Evolutionary conservation across 2,329 filamentous ascomycete species (phyloP).

Genomic region (Phoma herbarum): DNA sequence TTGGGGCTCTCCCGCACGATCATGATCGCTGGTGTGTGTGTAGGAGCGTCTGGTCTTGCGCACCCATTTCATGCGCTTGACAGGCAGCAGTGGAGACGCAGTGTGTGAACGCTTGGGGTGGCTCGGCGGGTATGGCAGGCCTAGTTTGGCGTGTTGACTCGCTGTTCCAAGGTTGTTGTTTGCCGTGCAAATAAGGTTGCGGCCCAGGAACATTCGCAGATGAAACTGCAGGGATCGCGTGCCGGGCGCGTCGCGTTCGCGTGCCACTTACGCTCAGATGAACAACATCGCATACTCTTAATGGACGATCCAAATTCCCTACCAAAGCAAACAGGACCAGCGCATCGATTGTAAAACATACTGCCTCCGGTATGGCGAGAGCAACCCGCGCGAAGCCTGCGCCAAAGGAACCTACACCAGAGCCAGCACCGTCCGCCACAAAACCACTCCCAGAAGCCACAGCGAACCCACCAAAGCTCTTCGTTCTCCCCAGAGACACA

Average conservation of each 20-base stretch:
- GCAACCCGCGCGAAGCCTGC: slow-evolving; percentile 48
- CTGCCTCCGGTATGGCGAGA: slow-evolving; percentile 37
- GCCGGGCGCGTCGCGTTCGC: slow-evolving; percentile 25
- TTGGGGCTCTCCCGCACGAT: slow-evolving; percentile 60
- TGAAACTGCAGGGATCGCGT: slow-evolving; percentile 46
- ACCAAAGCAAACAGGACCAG: background rate
- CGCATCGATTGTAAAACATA: background rate
- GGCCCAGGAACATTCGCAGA: slow-evolving; percentile 30
- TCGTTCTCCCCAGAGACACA: slow-evolving; percentile 64
- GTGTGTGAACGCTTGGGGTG: slow-evolving; percentile 18
- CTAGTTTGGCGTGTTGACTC: slow-evolving; percentile 21
- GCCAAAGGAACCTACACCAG: slow-evolving; percentile 31
- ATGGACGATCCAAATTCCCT: background rate
- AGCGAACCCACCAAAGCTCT: slow-evolving; percentile 60
- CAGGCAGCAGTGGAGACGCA: slow-evolving; percentile 7
- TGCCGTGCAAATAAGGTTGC: slow-evolving; percentile 38
- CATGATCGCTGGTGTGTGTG: slow-evolving; percentile 47
- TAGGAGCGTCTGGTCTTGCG: slow-evolving; percentile 19
- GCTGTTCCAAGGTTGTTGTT: slow-evolving; percentile 24
- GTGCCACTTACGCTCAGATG: slow-evolving; percentile 15
- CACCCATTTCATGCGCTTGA: slow-evolving; percentile 44
- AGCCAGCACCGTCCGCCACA: slow-evolving; percentile 29
- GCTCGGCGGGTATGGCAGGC: slow-evolving; percentile 12
- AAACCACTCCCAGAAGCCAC: slow-evolving; percentile 50
- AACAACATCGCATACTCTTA: background rate